Evolutionary conservation across 495 filamentous ascomycete genomes (phyloP).

Genomic region (Penicillium cataractarum): DNA sequence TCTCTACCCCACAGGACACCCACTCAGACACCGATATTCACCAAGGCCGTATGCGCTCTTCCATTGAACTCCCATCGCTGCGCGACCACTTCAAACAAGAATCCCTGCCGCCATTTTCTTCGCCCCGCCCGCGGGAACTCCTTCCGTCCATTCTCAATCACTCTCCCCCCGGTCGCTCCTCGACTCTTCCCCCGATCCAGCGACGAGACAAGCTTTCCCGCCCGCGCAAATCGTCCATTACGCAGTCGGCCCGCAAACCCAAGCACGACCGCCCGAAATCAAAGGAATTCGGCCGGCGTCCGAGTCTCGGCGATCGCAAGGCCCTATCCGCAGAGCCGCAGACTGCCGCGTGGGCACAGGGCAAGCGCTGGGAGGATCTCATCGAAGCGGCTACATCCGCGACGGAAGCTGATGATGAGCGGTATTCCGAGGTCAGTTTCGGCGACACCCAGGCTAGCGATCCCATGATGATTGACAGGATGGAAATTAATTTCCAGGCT

Average conservation of each 20-base stretch:
- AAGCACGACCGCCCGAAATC: conserved; percentile 81
- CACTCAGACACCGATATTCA: conserved; percentile 72
- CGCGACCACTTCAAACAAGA: conserved; percentile 74
- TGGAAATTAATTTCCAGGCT: conserved; percentile 35
- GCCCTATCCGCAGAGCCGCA: conserved; percentile 82
- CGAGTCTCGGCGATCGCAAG: conserved; percentile 76
- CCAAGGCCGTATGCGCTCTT: conserved; percentile 57
- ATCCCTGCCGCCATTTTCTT: conserved; percentile 63
- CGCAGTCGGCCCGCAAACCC: conserved; percentile 68
- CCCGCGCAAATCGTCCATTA: conserved; percentile 82
- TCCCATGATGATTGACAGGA: conserved; percentile 10
- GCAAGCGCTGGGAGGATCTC: conserved; percentile 91
- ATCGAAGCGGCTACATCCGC: conserved; percentile 90
- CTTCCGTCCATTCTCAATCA: conserved; percentile 79
- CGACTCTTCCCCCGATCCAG: conserved; percentile 81
- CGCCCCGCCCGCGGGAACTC: conserved; percentile 66
- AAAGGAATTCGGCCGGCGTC: conserved; percentile 64
- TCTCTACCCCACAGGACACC: conserved; percentile 56
- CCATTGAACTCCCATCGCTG: conserved; percentile 76
- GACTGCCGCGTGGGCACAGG: conserved; percentile 67
- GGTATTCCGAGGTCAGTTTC: conserved; percentile 60
- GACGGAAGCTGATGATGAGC: conserved; percentile 84
- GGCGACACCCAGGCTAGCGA: background rate
- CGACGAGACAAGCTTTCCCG: conserved; percentile 64
- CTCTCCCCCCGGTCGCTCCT: conserved; percentile 84